These are phyloP conservation scores for Nemania abortiva DNA, from an alignment of 2,329 filamentous ascomycete genomes.

Conservation along the genomic window DNA sequence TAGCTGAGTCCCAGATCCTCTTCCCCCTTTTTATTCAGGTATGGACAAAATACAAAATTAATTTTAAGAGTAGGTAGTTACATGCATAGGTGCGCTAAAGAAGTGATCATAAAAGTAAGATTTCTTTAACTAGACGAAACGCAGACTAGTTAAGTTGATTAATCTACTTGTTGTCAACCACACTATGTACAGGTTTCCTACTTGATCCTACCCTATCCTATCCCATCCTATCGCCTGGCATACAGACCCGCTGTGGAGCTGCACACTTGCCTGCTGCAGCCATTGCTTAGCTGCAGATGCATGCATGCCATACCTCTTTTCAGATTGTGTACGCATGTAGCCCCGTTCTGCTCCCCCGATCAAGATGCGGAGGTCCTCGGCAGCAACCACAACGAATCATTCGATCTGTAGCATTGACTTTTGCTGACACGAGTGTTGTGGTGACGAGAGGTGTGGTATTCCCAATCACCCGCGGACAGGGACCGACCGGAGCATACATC, in stretches of 20 bases:
- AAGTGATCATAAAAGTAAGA: too few relatives aligned
- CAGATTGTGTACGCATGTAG: constrained; percentile 40
- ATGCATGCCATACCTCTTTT: constrained; percentile 50
- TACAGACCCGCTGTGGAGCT: constrained; percentile 37
- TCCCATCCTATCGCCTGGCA: neutral
- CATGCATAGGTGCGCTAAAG: too few relatives aligned
- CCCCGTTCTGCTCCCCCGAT: constrained; percentile 47
- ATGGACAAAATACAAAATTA: neutral
- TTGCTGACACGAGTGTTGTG: constrained; percentile 5
- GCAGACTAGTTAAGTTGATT: too few relatives aligned
- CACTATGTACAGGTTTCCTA: neutral
- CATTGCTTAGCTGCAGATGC: constrained; percentile 52
- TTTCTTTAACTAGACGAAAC: too few relatives aligned
- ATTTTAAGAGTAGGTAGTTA: neutral
- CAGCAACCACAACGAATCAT: constrained; percentile 47
- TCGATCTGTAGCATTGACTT: constrained; percentile 36
- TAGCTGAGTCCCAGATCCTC: neutral
- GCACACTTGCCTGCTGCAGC: constrained; percentile 45
- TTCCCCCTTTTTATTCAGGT: neutral
- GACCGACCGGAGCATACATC: constrained; percentile 3
- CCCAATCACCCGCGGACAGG: constrained; percentile 30
- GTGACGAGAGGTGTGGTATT: constrained; percentile 38
- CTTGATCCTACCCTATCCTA: too few relatives aligned
- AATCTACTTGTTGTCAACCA: neutral
- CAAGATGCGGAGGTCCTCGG: constrained; percentile 50